Evolutionary conservation across 2,329 filamentous ascomycete genomes (phyloP).

Genomic region (Byssothecium circinans): DNA sequence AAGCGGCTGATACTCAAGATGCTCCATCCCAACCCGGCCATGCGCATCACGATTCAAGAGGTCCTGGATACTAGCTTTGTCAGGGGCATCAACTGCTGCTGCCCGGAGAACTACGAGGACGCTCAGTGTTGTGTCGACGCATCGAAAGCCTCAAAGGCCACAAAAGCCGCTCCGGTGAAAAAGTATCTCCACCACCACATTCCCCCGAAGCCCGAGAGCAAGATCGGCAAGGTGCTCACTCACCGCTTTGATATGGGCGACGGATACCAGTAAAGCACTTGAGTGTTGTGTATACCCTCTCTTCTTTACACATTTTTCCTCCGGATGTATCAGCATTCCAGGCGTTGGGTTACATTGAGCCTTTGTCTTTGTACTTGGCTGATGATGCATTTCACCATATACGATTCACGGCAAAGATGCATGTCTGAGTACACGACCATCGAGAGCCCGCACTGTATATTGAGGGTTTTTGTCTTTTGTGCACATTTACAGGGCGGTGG

Average conservation of each 20-base stretch:
- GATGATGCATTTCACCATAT: background rate
- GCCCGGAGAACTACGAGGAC: slow-evolving; percentile 69
- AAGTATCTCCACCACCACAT: slow-evolving; percentile 49
- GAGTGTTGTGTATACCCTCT: background rate
- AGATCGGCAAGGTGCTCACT: slow-evolving; percentile 36
- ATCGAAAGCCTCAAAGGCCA: slow-evolving; percentile 38
- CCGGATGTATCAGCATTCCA: background rate
- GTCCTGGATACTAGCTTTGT: slow-evolving; percentile 73
- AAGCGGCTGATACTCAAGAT: slow-evolving; percentile 75
- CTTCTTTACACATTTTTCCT: background rate
- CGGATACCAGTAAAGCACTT: slow-evolving; percentile 22
- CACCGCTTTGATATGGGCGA: slow-evolving; percentile 47
- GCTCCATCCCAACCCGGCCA: slow-evolving; percentile 75
- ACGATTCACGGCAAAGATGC: background rate
- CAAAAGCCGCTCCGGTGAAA: slow-evolving; percentile 36
- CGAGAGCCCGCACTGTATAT: background rate
- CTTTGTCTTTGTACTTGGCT: background rate
- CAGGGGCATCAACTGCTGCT: slow-evolving; percentile 76
- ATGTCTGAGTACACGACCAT: background rate
- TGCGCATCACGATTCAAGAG: slow-evolving; percentile 69
- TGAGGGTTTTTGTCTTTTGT: background rate
- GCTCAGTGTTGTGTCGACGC: slow-evolving; percentile 63
- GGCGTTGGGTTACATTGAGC: background rate
- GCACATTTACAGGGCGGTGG: background rate
- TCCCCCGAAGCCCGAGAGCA: slow-evolving; percentile 45